Evolutionary conservation across 2,329 filamentous ascomycete genomes (phyloP).

Genomic region (Incumbomyces delicatus): DNA sequence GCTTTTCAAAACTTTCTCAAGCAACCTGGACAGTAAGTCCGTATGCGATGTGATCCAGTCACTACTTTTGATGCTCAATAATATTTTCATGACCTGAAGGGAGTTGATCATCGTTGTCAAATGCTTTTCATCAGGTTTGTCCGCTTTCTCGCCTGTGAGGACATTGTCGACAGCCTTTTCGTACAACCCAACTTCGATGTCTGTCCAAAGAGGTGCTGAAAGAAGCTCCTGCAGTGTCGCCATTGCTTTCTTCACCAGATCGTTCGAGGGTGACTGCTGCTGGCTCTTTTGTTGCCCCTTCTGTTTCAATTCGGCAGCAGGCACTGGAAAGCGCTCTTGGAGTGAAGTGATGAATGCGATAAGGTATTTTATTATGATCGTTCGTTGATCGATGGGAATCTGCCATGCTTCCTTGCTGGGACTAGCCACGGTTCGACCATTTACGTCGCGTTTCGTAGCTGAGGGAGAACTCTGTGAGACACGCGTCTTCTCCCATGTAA

Average conservation of each 20-base stretch:
- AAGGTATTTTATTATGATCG: constrained; percentile 85
- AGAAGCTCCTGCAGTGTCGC: constrained; percentile 73
- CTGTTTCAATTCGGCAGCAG: constrained; percentile 42
- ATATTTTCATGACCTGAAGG: constrained; percentile 79
- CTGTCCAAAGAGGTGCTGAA: constrained; percentile 80
- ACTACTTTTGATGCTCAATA: constrained; percentile 76
- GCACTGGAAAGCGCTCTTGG: constrained; percentile 72
- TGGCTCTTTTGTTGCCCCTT: constrained; percentile 35
- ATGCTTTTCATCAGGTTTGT: constrained; percentile 74
- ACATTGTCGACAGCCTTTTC: constrained; percentile 82
- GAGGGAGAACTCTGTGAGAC: constrained; percentile 37
- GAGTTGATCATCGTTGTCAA: constrained; percentile 66
- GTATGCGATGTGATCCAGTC: constrained; percentile 83
- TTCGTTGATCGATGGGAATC: constrained; percentile 56
- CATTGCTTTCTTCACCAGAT: constrained; percentile 79
- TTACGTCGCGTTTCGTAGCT: constrained; percentile 26
- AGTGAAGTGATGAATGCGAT: constrained; percentile 90
- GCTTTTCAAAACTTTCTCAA: constrained; percentile 80
- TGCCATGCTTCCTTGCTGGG: constrained; percentile 23
- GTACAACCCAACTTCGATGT: constrained; percentile 84
- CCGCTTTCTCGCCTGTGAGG: constrained; percentile 71
- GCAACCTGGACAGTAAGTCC: constrained; percentile 67
- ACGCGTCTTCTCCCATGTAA: constrained; percentile 82
- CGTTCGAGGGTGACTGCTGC: constrained; percentile 50
- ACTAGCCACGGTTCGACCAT: constrained; percentile 46